phyloP scores from a whole-genome alignment of 2,329 filamentous ascomycete species.

The Alternaria brassicicola region DNA sequence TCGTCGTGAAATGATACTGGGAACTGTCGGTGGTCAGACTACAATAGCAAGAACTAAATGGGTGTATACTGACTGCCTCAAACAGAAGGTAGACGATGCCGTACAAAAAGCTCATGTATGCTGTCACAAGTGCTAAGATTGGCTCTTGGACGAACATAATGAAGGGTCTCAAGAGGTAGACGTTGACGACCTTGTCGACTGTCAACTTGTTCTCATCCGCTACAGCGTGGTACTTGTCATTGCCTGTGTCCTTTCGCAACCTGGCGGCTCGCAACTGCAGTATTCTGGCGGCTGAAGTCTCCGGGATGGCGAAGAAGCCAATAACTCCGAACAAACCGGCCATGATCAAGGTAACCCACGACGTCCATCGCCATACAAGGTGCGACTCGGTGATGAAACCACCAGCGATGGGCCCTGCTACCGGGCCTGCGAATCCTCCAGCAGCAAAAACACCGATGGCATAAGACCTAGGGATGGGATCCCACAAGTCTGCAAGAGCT shows the following conservation, averaged over 20 bases:
- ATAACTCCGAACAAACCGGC: constrained; percentile 35
- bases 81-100: constrained; percentile 65
- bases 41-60: not conserved
- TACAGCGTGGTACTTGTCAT: constrained; percentile 49
- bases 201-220: constrained; percentile 65
- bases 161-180: constrained; percentile 71
- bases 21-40: constrained; percentile 46
- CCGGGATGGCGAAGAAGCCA: constrained; percentile 33
- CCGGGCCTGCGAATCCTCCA: constrained; percentile 44
- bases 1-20: constrained; percentile 70
- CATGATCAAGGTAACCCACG: constrained; percentile 48
- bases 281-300: constrained; percentile 41
- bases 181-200: constrained; percentile 64
- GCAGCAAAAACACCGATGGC: constrained; percentile 47
- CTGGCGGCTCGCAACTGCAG: constrained; percentile 39
- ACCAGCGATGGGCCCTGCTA: constrained; percentile 57
- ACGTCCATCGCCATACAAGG: constrained; percentile 48
- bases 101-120: constrained; percentile 73
- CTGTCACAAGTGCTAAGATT: constrained; percentile 56
- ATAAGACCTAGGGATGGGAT: constrained; percentile 44
- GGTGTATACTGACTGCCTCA: constrained; percentile 34
- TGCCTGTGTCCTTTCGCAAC: constrained; percentile 43
- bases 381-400: constrained; percentile 44
- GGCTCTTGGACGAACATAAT: constrained; percentile 61
- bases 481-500: constrained; percentile 46